These are phyloP conservation scores for Penicillium sp. DNA, from an alignment of 2,329 filamentous ascomycete genomes.

Conservation along the genomic window DNA sequence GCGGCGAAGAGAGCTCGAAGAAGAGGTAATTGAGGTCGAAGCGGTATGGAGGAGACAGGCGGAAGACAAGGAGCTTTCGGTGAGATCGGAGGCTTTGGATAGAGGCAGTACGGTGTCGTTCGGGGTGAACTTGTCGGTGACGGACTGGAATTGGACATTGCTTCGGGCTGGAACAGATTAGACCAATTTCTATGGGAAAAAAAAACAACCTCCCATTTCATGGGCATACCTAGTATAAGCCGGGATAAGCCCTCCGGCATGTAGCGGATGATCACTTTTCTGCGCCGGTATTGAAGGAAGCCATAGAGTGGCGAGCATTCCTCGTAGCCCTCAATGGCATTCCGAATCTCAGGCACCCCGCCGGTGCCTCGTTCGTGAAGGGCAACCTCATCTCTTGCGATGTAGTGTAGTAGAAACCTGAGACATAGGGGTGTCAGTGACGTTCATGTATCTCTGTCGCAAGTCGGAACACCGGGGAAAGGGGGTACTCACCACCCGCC, in stretches of 20 bases:
- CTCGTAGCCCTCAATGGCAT: slow-evolving; percentile 72
- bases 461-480: slow-evolving; percentile 1
- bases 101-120: slow-evolving; percentile 85
- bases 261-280: slow-evolving; percentile 90
- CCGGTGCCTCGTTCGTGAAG: slow-evolving; percentile 73
- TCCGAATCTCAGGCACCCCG: slow-evolving; percentile 79
- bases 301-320: slow-evolving; percentile 89
- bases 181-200: slow-evolving; percentile 8
- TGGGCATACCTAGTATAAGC: slow-evolving; percentile 76
- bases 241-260: slow-evolving; percentile 87
- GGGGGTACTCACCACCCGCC: slow-evolving; percentile 79
- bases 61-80: slow-evolving; percentile 81
- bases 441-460: background rate
- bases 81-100: slow-evolving; percentile 70
- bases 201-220: background rate
- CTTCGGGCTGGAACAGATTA: slow-evolving; percentile 65
- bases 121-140: slow-evolving; percentile 69
- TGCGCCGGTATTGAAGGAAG: slow-evolving; percentile 81
- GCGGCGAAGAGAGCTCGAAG: slow-evolving; percentile 72
- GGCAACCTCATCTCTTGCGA: slow-evolving; percentile 81
- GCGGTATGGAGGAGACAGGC: slow-evolving; percentile 88
- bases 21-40: slow-evolving; percentile 80
- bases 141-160: slow-evolving; percentile 64
- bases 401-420: slow-evolving; percentile 95
- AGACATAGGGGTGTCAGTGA: slow-evolving; percentile 8